These are phyloP conservation scores for Neurospora sp. DNA, from an alignment of 2,329 filamentous ascomycete genomes.

Conservation along the genomic window DNA sequence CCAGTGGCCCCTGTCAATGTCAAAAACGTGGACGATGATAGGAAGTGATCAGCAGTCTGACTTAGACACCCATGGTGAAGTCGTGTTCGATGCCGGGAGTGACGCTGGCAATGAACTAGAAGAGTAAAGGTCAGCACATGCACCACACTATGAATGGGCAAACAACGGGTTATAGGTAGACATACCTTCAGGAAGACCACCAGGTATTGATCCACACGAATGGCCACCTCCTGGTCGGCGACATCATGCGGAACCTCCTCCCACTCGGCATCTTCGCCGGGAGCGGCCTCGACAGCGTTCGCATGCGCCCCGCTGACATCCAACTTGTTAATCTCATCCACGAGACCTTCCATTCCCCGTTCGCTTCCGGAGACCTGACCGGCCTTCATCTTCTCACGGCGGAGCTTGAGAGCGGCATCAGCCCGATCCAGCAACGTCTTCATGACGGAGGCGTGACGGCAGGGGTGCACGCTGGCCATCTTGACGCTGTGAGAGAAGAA, in stretches of 20 bases:
- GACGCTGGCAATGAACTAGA: conserved; percentile 70
- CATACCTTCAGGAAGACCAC: conserved; percentile 75
- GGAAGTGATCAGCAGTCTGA: background rate
- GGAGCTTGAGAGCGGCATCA: conserved; percentile 82
- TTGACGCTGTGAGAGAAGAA: conserved; percentile 88
- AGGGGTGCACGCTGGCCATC: conserved; percentile 94
- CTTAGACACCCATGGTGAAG: conserved; percentile 87
- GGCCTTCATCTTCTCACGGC: conserved; percentile 68
- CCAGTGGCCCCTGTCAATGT: background rate
- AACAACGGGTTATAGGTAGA: background rate
- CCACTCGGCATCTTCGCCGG: conserved; percentile 47
- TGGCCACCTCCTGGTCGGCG: conserved; percentile 66
- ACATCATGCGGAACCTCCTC: conserved; percentile 54
- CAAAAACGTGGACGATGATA: background rate
- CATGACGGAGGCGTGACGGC: conserved; percentile 96
- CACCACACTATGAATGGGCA: background rate
- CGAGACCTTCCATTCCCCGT: conserved; percentile 71
- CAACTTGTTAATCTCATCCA: conserved; percentile 66
- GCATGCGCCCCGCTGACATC: conserved; percentile 41
- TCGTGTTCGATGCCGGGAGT: conserved; percentile 97
- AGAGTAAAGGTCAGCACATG: conserved; percentile 17
- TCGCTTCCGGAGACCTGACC: conserved; percentile 40
- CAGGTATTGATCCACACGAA: conserved; percentile 80
- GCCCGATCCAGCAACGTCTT: conserved; percentile 93
- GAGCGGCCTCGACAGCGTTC: conserved; percentile 39